These are phyloP conservation scores for Suhomyces coccinellae DNA, from an alignment of 1,139 yeast genomes.

Conservation along the genomic window DNA sequence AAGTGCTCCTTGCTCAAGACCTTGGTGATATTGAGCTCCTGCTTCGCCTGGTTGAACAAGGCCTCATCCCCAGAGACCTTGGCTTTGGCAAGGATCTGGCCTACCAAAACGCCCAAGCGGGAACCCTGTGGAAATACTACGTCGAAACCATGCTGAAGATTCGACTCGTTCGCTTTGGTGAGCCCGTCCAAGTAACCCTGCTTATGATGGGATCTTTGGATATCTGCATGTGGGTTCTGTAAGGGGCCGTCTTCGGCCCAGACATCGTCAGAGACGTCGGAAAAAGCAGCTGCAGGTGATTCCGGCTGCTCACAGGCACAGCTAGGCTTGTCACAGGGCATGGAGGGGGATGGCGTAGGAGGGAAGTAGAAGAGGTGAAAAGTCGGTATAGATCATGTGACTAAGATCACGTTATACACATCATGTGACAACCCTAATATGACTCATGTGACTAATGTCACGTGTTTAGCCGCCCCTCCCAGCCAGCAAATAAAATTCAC, in stretches of 20 bases:
- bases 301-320: slow-evolving; percentile 5
- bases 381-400: background rate
- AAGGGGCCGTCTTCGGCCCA: slow-evolving; percentile 46
- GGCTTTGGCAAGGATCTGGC: slow-evolving; percentile 58
- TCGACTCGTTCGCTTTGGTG: slow-evolving; percentile 63
- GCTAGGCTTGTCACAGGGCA: slow-evolving; percentile 1
- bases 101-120: slow-evolving; percentile 62
- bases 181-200: slow-evolving; percentile 87
- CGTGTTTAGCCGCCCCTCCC: background rate
- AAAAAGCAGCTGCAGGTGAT: too few species aligned
- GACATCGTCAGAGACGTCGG: slow-evolving; percentile 30
- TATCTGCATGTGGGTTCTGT: slow-evolving; percentile 33
- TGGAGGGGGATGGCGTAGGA: background rate
- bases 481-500: background rate
- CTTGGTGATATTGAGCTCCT: slow-evolving; percentile 52
- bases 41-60: slow-evolving; percentile 36
- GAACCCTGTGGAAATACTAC: slow-evolving; percentile 79
- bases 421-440: too few species aligned
- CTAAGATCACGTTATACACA: too few species aligned
- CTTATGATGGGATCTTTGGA: slow-evolving; percentile 66
- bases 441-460: background rate
- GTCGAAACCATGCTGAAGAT: slow-evolving; percentile 81
- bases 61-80: slow-evolving; percentile 20
- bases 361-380: too few species aligned
- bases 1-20: slow-evolving; percentile 54